Base-by-base conservation (phyloP, 192 early-diverging fungal genomes). In the Linderina pennispora region DNA sequence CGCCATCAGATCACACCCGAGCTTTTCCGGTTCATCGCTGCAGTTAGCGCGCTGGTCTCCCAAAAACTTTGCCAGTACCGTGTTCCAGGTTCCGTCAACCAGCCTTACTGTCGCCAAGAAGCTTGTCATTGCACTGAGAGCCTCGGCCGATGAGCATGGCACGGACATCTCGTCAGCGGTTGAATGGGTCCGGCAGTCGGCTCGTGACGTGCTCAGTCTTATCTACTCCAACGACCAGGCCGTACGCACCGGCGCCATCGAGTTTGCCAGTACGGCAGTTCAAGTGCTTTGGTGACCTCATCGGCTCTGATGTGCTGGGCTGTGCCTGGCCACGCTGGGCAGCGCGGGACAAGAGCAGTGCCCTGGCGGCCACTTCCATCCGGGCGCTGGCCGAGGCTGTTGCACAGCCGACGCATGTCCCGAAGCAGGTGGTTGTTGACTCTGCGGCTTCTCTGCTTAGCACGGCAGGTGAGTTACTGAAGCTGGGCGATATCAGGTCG, bases 231-330 rank as follows among this genome's bases (percentile, higher is more conserved):
- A 53, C 22, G 58, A 69, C 41, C 34, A 35, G 19, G 25, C 35
- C 8, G 18, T 62, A 36, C 38, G 45, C 16, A 37, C n/a, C 40
- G 50, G 43, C 21, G 23, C 26, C 20, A 53, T 53, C 22, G 35
- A 25, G 9, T 48, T 69, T 40, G 49, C 53, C 17, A 54, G 58
- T 5, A 40, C 40, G 0, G 20, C 43, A 31, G 26, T 69, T 10
- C 36, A 50, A 7, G 34, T 49, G 45, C 40, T 69, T n/a, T 35
- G 65, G 65, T 23, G 58, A 61, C n/a, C 17, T 38, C 23, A 28
- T 69, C 4, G 40, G 36, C 21, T 45, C 16, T 14, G 19, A 48
- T 0, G 17, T 43, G 8, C 39, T 45, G 1, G 54, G 48, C 10
- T 20, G 40, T 23, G 22, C 34, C 11, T 40, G 61, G 3, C 3